Evolutionary conservation across 495 filamentous ascomycete genomes (phyloP).

Genomic region (Daldinia decipiens): DNA sequence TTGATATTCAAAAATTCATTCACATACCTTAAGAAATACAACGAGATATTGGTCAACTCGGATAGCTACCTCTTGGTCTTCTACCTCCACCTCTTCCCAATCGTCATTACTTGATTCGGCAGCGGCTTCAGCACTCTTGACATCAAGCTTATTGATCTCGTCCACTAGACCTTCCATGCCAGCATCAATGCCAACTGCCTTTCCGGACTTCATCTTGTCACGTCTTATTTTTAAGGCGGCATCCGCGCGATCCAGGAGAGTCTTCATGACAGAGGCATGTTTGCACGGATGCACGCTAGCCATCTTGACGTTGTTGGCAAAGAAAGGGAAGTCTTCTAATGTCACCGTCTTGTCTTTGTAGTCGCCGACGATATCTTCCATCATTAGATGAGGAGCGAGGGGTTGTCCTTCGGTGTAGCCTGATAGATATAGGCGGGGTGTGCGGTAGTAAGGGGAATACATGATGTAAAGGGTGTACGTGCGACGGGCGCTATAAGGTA

Average conservation of each 20-base stretch:
- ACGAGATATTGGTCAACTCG: conserved; percentile 97
- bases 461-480: conserved; percentile 98
- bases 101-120: conserved; percentile 69
- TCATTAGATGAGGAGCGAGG: conserved; percentile 89
- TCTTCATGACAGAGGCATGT: conserved; percentile 98
- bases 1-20: neutral
- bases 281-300: conserved; percentile 93
- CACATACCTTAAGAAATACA: conserved; percentile 83
- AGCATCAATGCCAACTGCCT: conserved; percentile 57
- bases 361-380: conserved; percentile 99
- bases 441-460: conserved; percentile 96
- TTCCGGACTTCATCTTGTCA: conserved; percentile 74
- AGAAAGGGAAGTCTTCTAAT: conserved; percentile 96
- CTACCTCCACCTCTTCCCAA: conserved; percentile 78
- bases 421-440: conserved; percentile 93
- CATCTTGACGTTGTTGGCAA: conserved; percentile 86
- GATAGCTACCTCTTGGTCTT: conserved; percentile 88
- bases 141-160: conserved; percentile 66
- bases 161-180: conserved; percentile 67
- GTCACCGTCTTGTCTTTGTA: conserved; percentile 99
- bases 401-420: conserved; percentile 90
- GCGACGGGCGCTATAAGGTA: conserved; percentile 71
- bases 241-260: conserved; percentile 92
- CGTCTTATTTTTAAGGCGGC: conserved; percentile 89
- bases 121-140: conserved; percentile 52